A percentile compares a stretch with the other conserved stretches of the same genome.
phyloP scores from a whole-genome alignment of 192 early-diverging fungal species.

The Glomus cerebriforme region DNA sequence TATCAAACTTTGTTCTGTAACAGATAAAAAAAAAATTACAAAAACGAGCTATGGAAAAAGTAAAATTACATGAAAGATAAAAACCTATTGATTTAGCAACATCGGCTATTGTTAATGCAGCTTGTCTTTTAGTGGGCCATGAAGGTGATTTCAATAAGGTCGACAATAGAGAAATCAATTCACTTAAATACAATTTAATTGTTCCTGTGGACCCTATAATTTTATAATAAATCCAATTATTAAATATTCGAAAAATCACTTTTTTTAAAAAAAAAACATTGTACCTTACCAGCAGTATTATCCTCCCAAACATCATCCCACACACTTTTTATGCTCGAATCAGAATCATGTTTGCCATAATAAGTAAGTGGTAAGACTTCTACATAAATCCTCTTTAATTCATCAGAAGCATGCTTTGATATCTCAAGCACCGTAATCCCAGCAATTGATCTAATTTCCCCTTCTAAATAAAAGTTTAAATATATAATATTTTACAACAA shows the following conservation, averaged over 20 bases:
- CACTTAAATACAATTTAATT: slow-evolving; percentile 62
- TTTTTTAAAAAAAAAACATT: not conserved
- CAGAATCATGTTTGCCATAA: slow-evolving; percentile 67
- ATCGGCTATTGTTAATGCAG: slow-evolving; percentile 65
- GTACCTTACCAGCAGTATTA: slow-evolving; percentile 57
- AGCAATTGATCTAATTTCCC: slow-evolving; percentile 68
- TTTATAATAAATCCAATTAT: not conserved
- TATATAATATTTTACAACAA: slow-evolving; percentile 3
- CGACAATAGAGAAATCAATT: slow-evolving; percentile 61
- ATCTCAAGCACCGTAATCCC: slow-evolving; percentile 71
- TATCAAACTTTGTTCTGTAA: slow-evolving; percentile 39
- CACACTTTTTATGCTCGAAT: slow-evolving; percentile 51
- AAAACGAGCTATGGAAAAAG: not conserved
- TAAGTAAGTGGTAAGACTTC: slow-evolving; percentile 71
- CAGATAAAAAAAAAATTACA: not conserved
- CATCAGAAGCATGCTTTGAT: slow-evolving; percentile 63
- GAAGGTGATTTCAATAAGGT: slow-evolving; percentile 62
- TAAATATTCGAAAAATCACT: not conserved
- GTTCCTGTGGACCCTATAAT: slow-evolving; percentile 53
- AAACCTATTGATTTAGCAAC: slow-evolving; percentile 55
- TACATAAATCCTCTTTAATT: slow-evolving; percentile 52
- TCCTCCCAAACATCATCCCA: slow-evolving; percentile 84
- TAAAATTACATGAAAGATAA: not conserved
- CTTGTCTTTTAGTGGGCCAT: slow-evolving; percentile 79
- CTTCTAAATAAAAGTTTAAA: slow-evolving; percentile 58